Evolutionary conservation across 2,329 filamentous ascomycete genomes (phyloP), one percentile per base, ranked within the genome.

Genomic region (Phaeosphaeriaceae sp.): DNA sequence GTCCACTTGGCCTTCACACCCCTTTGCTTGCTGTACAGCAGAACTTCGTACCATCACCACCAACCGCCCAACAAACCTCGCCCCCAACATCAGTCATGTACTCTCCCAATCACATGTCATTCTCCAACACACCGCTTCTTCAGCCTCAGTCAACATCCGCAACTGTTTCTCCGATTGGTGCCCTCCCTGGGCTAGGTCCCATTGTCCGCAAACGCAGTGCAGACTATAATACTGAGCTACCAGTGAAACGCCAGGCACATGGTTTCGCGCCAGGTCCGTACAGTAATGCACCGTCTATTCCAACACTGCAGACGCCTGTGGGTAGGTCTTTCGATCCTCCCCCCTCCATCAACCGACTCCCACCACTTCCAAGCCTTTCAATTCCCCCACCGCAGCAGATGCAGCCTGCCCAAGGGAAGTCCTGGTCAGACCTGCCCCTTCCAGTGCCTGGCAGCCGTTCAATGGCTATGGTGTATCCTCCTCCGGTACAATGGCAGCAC

Each of bases 381-480:
- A 76, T 89, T 35, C 82, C 87, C 45, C 84, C 84, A 2, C 66
- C 66, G 2, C 70, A 72, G 38, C 58, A 63, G 12, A 63, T 63
- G 40, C 58, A 65, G 8, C 61, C 66, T 38, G 38, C 65, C 6
- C 68, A 70, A 37, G 48, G 61, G 7, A 72, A 75, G 33, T 82
- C 77, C 54, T 67, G 74, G 37, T 65, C 75, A 3, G 76, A 79
- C 32, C 74, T 75, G 33, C 65, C 73, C 5, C 76, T 85, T 17
- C 64, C 69, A 6, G 54, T 53, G 11, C 86, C 89, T 13, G 81
- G 82, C 12, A 76, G 81, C 11, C 84, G 89, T 40, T 84, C 90
- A 7, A 92, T 96, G 87, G 82, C 88, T 6, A 85, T 88, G 15
- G 87, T 92, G 1, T 96, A 89, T 69, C 81, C 85, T 26, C 81